phyloP scores from a whole-genome alignment of 495 filamentous ascomycete genomes.

The Penicillium paxilli region DNA sequence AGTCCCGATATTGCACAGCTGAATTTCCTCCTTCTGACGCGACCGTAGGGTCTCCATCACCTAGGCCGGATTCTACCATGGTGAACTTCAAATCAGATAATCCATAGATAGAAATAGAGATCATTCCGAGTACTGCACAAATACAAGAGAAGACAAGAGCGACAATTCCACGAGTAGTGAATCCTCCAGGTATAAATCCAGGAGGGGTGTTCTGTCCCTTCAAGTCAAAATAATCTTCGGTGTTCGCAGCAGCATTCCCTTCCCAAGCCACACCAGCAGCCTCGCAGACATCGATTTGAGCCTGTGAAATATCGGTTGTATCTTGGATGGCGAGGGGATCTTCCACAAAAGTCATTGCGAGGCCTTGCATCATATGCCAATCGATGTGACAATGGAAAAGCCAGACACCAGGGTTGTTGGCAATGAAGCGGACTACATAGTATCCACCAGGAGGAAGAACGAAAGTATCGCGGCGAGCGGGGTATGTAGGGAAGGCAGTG shows the following conservation, averaged over 20 bases:
- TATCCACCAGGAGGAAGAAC: constrained; percentile 53
- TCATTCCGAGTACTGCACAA: constrained; percentile 66
- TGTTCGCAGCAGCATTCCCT: constrained; percentile 79
- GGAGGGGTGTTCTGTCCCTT: constrained; percentile 63
- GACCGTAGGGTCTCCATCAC: no score
- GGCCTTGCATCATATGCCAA: constrained; percentile 55
- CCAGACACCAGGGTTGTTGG: constrained; percentile 64
- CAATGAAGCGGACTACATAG: constrained; percentile 67
- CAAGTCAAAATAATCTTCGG: constrained; percentile 61
- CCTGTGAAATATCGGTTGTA: constrained; percentile 56
- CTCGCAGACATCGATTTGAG: constrained; percentile 63
- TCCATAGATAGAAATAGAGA: constrained; percentile 68
- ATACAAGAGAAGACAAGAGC: constrained; percentile 72
- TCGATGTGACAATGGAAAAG: constrained; percentile 65
- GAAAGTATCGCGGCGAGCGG: constrained; percentile 57
- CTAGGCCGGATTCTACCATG: neutral
- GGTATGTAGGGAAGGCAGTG: constrained; percentile 29
- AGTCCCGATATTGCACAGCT: no score
- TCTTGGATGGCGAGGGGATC: constrained; percentile 62
- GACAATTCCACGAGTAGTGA: constrained; percentile 64
- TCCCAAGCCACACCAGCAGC: constrained; percentile 35
- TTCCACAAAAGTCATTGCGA: constrained; percentile 48
- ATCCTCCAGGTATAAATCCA: no score
- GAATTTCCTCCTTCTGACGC: no score
- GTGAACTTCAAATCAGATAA: neutral